Evolutionary conservation across 2,329 filamentous ascomycete genomes (phyloP), one percentile per base, ranked within the genome.

Genomic region (Sporothrix humicola): DNA sequence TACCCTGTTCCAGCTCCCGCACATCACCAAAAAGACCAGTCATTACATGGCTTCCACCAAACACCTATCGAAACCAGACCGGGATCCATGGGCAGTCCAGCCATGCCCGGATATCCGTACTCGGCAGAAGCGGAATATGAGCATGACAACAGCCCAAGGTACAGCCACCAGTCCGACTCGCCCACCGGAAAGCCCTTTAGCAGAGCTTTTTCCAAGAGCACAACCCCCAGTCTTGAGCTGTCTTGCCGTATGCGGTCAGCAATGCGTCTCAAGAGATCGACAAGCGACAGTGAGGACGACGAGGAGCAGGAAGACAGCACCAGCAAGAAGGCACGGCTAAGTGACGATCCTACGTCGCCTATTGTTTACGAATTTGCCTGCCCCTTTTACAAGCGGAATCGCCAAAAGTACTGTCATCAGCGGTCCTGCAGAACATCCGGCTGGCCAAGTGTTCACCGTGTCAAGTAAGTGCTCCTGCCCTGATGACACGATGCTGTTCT

Each of bases 381-480:
- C 71, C 83, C 83, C 0, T 84, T 81, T 72, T 83, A 79, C 77
- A 84, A 84, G 74, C 80, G 82, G 65, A 81, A 83, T 69, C 81
- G 81, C 0, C 76, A 78, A 8, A 79, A 79, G 23, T 83, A 82
- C 72, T 79, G 78, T 54, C 78, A 79, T 37, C 77, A 79, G n/a
- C 77, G 80, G 1, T 79, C 79, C 0, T 84, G 82, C 75, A 80
- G 81, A 15, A 80, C 81, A 0, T 81, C 80, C 0, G 81, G 81
- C 0, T 83, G 82, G 79, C 80, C 79, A 0, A 81, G 79, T 7
- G 81, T 83, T 0, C 82, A 83, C 70, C 79, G 82, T 0, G 80
- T 84, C 77, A 84, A 84, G 78, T 81, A 73, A 50, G 78, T 74
- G 13, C 12, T 8, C 3, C 1, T 20, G 0, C 44, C 0, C 0